Percentiles rank a stretch among this genome's conserved stretches.
phyloP scores from a whole-genome alignment of 1,139 yeast genomes.

The Pichia sp. region DNA sequence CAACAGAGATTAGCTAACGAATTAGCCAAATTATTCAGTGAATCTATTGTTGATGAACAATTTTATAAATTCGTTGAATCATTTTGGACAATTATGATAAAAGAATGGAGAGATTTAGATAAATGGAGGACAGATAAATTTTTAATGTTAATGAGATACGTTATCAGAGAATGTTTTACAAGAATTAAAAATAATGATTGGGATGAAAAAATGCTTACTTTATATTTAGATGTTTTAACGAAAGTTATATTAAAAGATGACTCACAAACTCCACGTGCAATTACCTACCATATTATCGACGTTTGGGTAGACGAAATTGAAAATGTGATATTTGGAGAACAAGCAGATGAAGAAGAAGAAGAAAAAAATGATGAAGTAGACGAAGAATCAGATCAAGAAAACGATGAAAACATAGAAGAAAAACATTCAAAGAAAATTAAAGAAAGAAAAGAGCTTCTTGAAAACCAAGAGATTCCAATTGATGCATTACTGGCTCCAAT shows the following conservation, averaged over 20 bases:
- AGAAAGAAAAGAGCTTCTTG: slow-evolving; percentile 10
- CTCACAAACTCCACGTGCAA: slow-evolving; percentile 58
- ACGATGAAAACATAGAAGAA: slow-evolving; percentile 21
- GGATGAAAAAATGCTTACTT: slow-evolving; percentile 43
- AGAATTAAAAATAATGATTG: slow-evolving; percentile 51
- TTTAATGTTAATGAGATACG: slow-evolving; percentile 72
- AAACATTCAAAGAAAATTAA: slow-evolving; percentile 3
- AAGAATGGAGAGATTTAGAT: slow-evolving; percentile 84
- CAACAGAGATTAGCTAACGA: slow-evolving; percentile 79
- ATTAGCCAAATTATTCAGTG: slow-evolving; percentile 54
- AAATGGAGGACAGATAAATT: slow-evolving; percentile 85
- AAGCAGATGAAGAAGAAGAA: slow-evolving; percentile 35
- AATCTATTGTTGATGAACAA: slow-evolving; percentile 37
- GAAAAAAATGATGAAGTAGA: slow-evolving; percentile 38
- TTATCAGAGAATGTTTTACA: slow-evolving; percentile 57
- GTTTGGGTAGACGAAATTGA: slow-evolving; percentile 81
- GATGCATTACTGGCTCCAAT: slow-evolving; percentile 53
- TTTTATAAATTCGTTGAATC: slow-evolving; percentile 56
- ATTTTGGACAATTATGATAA: slow-evolving; percentile 73
- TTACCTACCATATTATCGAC: slow-evolving; percentile 82
- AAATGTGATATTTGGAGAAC: slow-evolving; percentile 47
- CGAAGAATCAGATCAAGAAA: slow-evolving; percentile 27
- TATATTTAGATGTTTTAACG: slow-evolving; percentile 40
- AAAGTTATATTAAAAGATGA: slow-evolving; percentile 45
- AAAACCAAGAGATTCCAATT: slow-evolving; percentile 42